These are phyloP conservation scores for Trichosporon ovoides DNA, from an alignment of 1,284 basidiomycete genomes.

Conservation along the genomic window DNA sequence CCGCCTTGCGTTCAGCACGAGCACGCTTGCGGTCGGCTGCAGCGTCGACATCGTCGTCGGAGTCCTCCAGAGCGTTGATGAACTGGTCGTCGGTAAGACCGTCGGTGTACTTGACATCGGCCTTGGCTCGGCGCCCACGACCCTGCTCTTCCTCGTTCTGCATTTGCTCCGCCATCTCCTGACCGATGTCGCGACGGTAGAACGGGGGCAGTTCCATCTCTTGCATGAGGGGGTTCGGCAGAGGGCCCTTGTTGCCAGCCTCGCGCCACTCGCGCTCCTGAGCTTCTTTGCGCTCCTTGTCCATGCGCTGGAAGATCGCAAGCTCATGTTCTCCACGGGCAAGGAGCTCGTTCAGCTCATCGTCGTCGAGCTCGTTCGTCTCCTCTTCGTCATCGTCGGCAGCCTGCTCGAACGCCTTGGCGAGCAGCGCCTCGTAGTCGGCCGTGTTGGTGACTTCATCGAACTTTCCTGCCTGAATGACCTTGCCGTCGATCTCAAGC, in stretches of 20 bases:
- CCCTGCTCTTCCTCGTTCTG: slow-evolving; percentile 63
- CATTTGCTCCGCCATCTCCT: slow-evolving; percentile 48
- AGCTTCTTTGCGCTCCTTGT: slow-evolving; percentile 72
- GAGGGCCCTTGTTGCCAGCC: slow-evolving; percentile 69
- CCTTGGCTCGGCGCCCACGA: slow-evolving; percentile 75
- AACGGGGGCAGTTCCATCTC: slow-evolving; percentile 88
- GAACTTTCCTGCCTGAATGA: slow-evolving; percentile 98
- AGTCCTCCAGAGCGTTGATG: slow-evolving; percentile 82
- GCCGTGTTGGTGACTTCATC: slow-evolving; percentile 98
- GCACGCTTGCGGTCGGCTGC: slow-evolving; percentile 39
- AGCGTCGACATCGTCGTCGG: slow-evolving; percentile 67
- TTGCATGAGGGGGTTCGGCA: slow-evolving; percentile 73
- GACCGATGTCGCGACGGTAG: slow-evolving; percentile 63
- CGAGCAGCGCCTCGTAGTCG: slow-evolving; percentile 92
- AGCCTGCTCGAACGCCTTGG: slow-evolving; percentile 53
- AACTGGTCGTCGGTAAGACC: slow-evolving; percentile 92
- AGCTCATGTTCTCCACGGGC: slow-evolving; percentile 78
- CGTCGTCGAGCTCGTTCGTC: slow-evolving; percentile 91
- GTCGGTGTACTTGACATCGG: slow-evolving; percentile 87
- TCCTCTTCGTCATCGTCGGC: slow-evolving; percentile 90
- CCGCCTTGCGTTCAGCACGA: slow-evolving; percentile 32
- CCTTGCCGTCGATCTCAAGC: slow-evolving; percentile 98
- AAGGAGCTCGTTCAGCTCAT: slow-evolving; percentile 92
- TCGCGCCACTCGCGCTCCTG: slow-evolving; percentile 66
- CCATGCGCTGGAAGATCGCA: slow-evolving; percentile 75